phyloP scores from a whole-genome alignment of 352 stramenopile species.

The Pilasporangium apinafurcum region DNA sequence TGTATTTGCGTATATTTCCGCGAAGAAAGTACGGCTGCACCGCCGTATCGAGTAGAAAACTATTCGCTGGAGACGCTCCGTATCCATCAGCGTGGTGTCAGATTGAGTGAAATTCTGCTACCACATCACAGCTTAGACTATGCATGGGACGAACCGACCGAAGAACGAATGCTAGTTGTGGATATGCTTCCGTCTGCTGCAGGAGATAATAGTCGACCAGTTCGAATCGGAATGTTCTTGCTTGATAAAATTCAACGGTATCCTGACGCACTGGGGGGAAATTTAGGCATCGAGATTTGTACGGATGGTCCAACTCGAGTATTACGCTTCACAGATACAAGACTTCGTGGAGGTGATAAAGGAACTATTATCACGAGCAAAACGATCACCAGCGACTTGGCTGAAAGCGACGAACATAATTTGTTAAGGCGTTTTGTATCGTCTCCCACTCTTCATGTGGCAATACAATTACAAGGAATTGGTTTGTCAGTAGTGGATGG shows the following conservation, averaged over 20 bases:
- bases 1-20: slow-evolving; percentile 80
- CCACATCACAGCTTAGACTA: slow-evolving; percentile 85
- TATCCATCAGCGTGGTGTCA: slow-evolving; percentile 76
- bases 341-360: slow-evolving; percentile 44
- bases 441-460: slow-evolving; percentile 40
- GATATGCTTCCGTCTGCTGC: slow-evolving; percentile 86
- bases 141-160: slow-evolving; percentile 83
- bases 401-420: slow-evolving; percentile 1
- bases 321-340: slow-evolving; percentile 77
- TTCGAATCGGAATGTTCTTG: slow-evolving; percentile 78
- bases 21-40: slow-evolving; percentile 68
- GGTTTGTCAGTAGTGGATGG: slow-evolving; percentile 75
- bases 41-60: slow-evolving; percentile 85
- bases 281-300: slow-evolving; percentile 75
- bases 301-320: slow-evolving; percentile 86
- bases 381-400: slow-evolving; percentile 9
- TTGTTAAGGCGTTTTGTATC: slow-evolving; percentile 46
- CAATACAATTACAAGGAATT: slow-evolving; percentile 58
- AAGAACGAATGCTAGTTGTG: slow-evolving; percentile 73
- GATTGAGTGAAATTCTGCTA: slow-evolving; percentile 78
- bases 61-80: slow-evolving; percentile 86
- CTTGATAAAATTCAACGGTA: slow-evolving; percentile 81
- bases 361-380: slow-evolving; percentile 18
- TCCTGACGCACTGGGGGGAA: slow-evolving; percentile 63
- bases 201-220: slow-evolving; percentile 78